Base-by-base conservation (phyloP, 73 alveolate species). In the Paramecium bursaria region DNA sequence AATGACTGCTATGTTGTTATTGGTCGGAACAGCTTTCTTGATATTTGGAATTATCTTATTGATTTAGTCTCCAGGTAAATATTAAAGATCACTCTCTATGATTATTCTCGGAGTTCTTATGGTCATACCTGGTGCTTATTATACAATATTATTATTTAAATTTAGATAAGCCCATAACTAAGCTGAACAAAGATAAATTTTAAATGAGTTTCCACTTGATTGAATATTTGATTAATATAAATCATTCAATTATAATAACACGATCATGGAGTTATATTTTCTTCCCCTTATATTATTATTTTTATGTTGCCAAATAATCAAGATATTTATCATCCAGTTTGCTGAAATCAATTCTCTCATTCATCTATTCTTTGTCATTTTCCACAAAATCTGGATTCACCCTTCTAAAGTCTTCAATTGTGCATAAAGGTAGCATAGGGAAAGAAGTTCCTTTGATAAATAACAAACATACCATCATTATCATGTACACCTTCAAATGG, bases 351-450 rank as follows among this genome's bases (percentile, higher is more conserved):
- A 67, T 39, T 30, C 44, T 39, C 1, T 44, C 23, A 6, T 67
- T 67, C 0, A 47, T 15, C 0, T 53, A 46, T 31, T 39, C 35
- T 17, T 57, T 73, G 46, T 79, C 75, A 1, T 46, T 27, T 13
- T 39, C 33, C 14, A 53, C 30, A 27, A 27, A 53, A 4, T 54
- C 29, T 54, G 47, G 60, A 44, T 33, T 82, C 15, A 48, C 17
- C 26, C 11, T 14, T 79, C 54, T 47, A 14, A 79, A 39, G 4
- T 79, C 89, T 21, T 60, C 76, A 44, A 79, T 39, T 3, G 89
- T 52, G 26, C 89, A 79, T 11, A 50, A 35, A 5, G 89, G 89
- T 33, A 82, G 73, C 49, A 79, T 79, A n/a, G 75, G 85, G 29
- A 39, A 79, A 1, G 74, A 22, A 33, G 89, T 79, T 0, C 89